Evolutionary conservation across 2,329 filamentous ascomycete species (phyloP).

Genomic region (Fusarium albosuccineum): DNA sequence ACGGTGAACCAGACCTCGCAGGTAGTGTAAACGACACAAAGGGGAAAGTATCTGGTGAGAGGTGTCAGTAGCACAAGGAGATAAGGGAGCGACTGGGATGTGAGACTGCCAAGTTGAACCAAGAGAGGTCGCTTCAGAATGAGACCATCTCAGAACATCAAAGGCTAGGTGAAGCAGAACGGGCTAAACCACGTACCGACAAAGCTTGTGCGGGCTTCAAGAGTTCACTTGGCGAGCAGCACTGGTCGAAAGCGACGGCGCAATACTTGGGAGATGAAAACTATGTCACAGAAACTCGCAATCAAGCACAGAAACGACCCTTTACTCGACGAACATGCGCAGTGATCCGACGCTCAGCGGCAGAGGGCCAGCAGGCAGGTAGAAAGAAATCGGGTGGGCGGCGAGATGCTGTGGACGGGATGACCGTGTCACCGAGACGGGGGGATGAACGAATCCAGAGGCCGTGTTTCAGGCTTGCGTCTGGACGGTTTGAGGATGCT

Average conservation of each 20-base stretch:
- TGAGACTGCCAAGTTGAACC: conserved; percentile 36
- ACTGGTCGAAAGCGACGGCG: neutral
- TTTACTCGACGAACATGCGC: conserved; percentile 23
- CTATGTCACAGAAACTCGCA: conserved; percentile 36
- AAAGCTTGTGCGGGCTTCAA: conserved; percentile 20
- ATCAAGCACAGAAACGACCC: conserved; percentile 40
- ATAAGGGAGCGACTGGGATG: conserved; percentile 9
- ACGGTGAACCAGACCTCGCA: conserved; percentile 45
- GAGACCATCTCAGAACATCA: conserved; percentile 18
- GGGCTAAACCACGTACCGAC: conserved; percentile 26
- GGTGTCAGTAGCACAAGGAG: conserved; percentile 35
- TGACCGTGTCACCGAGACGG: conserved; percentile 37
- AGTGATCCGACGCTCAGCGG: conserved; percentile 27
- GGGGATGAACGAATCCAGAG: conserved; percentile 38
- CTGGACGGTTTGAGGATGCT: conserved; percentile 40
- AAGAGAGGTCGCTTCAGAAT: conserved; percentile 26
- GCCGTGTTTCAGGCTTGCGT: conserved; percentile 46
- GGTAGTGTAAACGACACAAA: conserved; percentile 35
- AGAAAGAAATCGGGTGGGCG: conserved; percentile 23
- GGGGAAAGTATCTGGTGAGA: conserved; percentile 35
- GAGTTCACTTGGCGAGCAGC: conserved; percentile 8
- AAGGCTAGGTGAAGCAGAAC: conserved; percentile 7
- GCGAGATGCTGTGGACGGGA: conserved; percentile 19
- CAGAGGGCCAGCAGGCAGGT: conserved; percentile 20
- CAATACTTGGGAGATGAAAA: conserved; percentile 11